Evolutionary conservation across 2,329 filamentous ascomycete species (phyloP), one percentile per base, ranked within the genome.

Genomic region (Tolypocladium inflatum): DNA sequence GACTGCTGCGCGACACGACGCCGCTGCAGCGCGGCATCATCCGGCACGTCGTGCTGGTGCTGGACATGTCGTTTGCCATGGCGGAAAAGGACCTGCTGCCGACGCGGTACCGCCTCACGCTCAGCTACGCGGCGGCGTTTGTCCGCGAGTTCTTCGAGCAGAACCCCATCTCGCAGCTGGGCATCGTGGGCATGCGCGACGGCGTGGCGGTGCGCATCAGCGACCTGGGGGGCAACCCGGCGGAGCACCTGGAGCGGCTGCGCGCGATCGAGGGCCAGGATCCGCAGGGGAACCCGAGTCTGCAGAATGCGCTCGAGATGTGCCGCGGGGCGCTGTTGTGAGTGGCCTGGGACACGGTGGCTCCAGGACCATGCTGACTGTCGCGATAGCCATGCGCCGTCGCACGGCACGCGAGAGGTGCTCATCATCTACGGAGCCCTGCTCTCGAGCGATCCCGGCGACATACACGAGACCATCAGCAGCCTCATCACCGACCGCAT

Each of bases 271-370:
- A 85, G 66, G 77, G 83, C 7, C 74, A 82, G 67, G 85, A 92
- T 68, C 83, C 89, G 17, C 82, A 88, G 68, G 89, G 90, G 45
- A 85, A 86, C 63, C 87, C 90, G 19, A 91, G 88, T 72, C 72
- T 99, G 62, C 94, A 99, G 73, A 99, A 99, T 72, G 92, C 92
- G 4, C 80, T 99, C 55, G 92, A 99, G 73, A 95, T 99, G 89
- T 91, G 90, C 60, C 84, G 94, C 57, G 94, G 91, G 56, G 88
- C 89, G 41, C 78, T 99, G n/a, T 97, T 89, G 86, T 89, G 77
- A 62, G 81, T 21, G 9, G 26, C 38, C 50, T 35, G 33, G 48
- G 48, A 7, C 19, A 2, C 3, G 4, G 6, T 11, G 2, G 38
- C 48, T 2, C 1, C 19, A 10, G 48, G 6, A n/a, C 19, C 7